A percentile compares a stretch with the other conserved stretches of the same genome.
Conservation (phyloP, 768 basidiomycete genomes). For the Lepiota venenata region DNA sequence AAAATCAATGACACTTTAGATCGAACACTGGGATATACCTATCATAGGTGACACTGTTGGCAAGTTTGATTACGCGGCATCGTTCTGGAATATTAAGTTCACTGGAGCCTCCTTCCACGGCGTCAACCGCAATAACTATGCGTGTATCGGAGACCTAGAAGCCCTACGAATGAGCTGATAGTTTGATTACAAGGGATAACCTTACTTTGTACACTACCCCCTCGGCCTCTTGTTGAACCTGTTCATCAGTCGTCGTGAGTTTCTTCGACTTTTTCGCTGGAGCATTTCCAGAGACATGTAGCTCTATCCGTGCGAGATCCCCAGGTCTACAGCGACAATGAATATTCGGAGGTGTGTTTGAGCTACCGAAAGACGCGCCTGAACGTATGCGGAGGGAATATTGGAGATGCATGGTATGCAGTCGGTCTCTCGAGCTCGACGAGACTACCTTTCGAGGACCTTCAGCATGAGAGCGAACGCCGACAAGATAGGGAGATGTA, state of each 20-base stretch:
- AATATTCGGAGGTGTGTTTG: slow-evolving; percentile 12
- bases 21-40: slow-evolving; percentile 38
- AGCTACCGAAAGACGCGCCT: slow-evolving; percentile 41
- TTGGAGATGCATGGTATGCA: slow-evolving; percentile 67
- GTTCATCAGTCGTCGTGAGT: slow-evolving; percentile 30
- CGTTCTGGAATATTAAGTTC: slow-evolving; percentile 83
- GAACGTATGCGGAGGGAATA: slow-evolving; percentile 86
- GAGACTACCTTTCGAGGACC: slow-evolving; percentile 51
- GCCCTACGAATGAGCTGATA: slow-evolving; percentile 1
- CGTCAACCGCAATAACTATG: slow-evolving; percentile 77
- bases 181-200: neutral
- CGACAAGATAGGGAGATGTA: slow-evolving; percentile 28
- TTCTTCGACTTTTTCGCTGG: slow-evolving; percentile 45
- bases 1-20: neutral
- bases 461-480: slow-evolving; percentile 16
- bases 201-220: slow-evolving; percentile 86
- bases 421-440: slow-evolving; percentile 83
- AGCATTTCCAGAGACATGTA: slow-evolving; percentile 45
- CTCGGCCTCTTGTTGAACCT: slow-evolving; percentile 44
- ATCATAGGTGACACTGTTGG: slow-evolving; percentile 91
- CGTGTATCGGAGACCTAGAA: slow-evolving; percentile 73
- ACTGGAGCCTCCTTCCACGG: slow-evolving; percentile 52
- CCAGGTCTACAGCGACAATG: slow-evolving; percentile 55
- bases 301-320: slow-evolving; percentile 84
- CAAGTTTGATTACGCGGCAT: slow-evolving; percentile 82